Conservation (phyloP, 352 stramenopile species). For the Pythium dissimile region DNA sequence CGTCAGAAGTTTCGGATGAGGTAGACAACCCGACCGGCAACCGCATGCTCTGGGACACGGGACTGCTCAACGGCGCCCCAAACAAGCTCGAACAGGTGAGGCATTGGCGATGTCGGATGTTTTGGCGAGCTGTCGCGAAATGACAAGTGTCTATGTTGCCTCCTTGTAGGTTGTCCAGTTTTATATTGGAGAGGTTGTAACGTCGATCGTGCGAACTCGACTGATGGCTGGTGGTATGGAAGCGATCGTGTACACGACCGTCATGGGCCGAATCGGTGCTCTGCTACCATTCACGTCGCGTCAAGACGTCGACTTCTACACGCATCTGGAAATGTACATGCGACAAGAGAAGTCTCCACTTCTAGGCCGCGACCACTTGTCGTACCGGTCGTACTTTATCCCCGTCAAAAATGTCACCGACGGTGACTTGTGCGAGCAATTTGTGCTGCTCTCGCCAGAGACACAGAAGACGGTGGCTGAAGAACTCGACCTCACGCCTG, state of each 20-base stretch:
- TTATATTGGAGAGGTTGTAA: constrained; percentile 98
- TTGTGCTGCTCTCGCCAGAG: constrained; percentile 87
- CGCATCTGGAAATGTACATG: constrained; percentile 97
- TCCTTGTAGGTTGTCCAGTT: constrained; percentile 86
- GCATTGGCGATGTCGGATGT: background rate
- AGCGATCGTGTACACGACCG: constrained; percentile 97
- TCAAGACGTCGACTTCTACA: constrained; percentile 98
- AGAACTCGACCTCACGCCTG: constrained; percentile 93
- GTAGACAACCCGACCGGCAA: constrained; percentile 96
- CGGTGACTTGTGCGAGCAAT: constrained; percentile 98
- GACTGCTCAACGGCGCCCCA: constrained; percentile 88
- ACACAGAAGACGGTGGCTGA: constrained; percentile 96
- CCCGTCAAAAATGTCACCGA: constrained; percentile 99
- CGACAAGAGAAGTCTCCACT: constrained; percentile 89
- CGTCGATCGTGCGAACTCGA: constrained; percentile 92
- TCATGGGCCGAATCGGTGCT: constrained; percentile 95
- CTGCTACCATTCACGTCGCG: constrained; percentile 96
- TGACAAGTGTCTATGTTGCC: background rate
- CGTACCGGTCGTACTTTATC: constrained; percentile 97
- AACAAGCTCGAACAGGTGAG: constrained; percentile 96
- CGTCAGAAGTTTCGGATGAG: constrained; percentile 92
- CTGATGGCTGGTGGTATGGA: constrained; percentile 96
- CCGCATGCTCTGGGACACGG: constrained; percentile 95
- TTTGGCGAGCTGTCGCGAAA: background rate
- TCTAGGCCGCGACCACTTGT: constrained; percentile 94